These are phyloP conservation scores for Salix brachista DNA, from an alignment of 345 rosid genomes.

Conservation along the genomic window DNA sequence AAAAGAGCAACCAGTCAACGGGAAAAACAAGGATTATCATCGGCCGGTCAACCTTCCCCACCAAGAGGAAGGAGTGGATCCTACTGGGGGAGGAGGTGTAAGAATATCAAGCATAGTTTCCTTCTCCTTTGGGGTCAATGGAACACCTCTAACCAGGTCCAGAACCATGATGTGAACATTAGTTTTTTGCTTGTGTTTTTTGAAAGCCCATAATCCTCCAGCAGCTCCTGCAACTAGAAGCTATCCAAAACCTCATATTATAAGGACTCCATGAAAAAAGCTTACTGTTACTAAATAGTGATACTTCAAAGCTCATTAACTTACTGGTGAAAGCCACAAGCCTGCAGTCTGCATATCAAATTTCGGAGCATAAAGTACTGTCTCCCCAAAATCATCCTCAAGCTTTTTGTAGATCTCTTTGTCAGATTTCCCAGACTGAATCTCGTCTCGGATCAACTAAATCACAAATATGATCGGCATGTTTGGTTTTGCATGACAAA, in stretches of 20 bases:
- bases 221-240: slow-evolving; percentile 62
- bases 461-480: slow-evolving; percentile 3
- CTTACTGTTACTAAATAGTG: neutral
- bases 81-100: slow-evolving; percentile 63
- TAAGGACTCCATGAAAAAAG: slow-evolving; percentile 16
- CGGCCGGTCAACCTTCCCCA: slow-evolving; percentile 48
- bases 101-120: slow-evolving; percentile 84
- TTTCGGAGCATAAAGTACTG: slow-evolving; percentile 87
- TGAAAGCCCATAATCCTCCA: slow-evolving; percentile 68
- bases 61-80: slow-evolving; percentile 36
- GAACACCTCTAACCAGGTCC: slow-evolving; percentile 71
- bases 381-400: slow-evolving; percentile 91
- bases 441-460: slow-evolving; percentile 93
- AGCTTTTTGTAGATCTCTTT: slow-evolving; percentile 89
- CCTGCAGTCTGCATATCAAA: slow-evolving; percentile 92
- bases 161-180: slow-evolving; percentile 87
- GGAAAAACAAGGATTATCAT: slow-evolving; percentile 16
- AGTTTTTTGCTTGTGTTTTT: slow-evolving; percentile 60
- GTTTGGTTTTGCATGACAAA: neutral
- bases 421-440: slow-evolving; percentile 75
- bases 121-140: slow-evolving; percentile 81
- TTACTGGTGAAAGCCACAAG: slow-evolving; percentile 84
- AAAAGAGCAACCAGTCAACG: neutral
- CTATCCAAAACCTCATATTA: slow-evolving; percentile 26
- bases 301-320: slow-evolving; percentile 24